A percentile compares a stretch with the other conserved stretches of the same genome.
phyloP scores from a whole-genome alignment of 2,329 filamentous ascomycete species.

The Dactylellina drechsleri region DNA sequence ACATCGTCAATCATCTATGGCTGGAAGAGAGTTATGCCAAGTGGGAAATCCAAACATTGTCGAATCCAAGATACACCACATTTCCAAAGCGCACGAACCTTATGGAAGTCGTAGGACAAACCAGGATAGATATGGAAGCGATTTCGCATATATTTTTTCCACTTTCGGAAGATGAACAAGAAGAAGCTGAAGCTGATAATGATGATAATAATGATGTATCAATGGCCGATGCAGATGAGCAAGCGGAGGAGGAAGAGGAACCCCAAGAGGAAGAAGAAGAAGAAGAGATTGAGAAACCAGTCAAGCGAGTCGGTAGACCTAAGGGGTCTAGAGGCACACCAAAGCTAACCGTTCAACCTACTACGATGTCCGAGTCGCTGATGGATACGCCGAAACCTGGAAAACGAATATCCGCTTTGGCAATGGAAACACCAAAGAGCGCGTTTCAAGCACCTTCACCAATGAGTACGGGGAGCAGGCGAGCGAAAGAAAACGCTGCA shows the following conservation, averaged over 20 bases:
- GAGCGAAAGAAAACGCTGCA: conserved; percentile 87
- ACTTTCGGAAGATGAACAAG: conserved; percentile 58
- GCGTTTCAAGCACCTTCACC: conserved; percentile 25
- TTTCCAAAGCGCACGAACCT: conserved; percentile 92
- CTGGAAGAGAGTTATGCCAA: conserved; percentile 96
- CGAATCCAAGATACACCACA: conserved; percentile 79
- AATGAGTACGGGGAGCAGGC: conserved; percentile 76
- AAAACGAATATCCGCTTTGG: conserved; percentile 19
- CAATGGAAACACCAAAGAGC: conserved; percentile 38
- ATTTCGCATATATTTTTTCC: conserved; percentile 75
- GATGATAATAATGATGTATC: conserved; percentile 65
- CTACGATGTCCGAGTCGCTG: neutral
- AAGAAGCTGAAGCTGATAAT: conserved; percentile 61
- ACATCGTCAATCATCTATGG: conserved; percentile 95
- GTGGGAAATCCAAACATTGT: conserved; percentile 78
- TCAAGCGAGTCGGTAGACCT: conserved; percentile 26
- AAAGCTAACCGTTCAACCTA: conserved; percentile 9
- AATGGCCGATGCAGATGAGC: conserved; percentile 60
- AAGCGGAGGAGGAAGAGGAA: conserved; percentile 8
- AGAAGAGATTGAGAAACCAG: conserved; percentile 17
- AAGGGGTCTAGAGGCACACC: conserved; percentile 29
- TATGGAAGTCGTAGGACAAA: conserved; percentile 91
- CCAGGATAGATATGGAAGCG: conserved; percentile 77
- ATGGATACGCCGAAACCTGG: conserved; percentile 32
- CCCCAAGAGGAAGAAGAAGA: conserved; percentile 24